Evolutionary conservation across 768 basidiomycete species (phyloP).

Genomic region (Termitomyces sp.): DNA sequence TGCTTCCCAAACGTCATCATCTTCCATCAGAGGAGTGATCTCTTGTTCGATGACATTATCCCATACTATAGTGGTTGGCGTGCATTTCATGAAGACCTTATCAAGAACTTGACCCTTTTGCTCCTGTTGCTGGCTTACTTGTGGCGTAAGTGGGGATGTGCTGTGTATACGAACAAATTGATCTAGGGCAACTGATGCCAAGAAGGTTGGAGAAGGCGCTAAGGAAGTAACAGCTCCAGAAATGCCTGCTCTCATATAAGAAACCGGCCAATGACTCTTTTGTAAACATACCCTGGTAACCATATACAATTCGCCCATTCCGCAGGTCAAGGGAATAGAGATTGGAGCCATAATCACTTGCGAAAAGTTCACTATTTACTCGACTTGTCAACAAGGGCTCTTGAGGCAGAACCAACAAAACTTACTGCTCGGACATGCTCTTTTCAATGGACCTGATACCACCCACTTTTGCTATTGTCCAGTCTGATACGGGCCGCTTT

Average conservation of each 20-base stretch:
- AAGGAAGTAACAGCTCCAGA: slow-evolving; percentile 70
- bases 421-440: slow-evolving; percentile 66
- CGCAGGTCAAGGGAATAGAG: slow-evolving; percentile 69
- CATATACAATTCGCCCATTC: slow-evolving; percentile 60
- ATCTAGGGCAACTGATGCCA: slow-evolving; percentile 68
- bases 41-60: slow-evolving; percentile 34
- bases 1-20: slow-evolving; percentile 67
- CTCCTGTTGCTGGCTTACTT: slow-evolving; percentile 50
- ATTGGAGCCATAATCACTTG: slow-evolving; percentile 64
- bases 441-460: slow-evolving; percentile 60
- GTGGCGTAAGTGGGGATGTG: slow-evolving; percentile 48
- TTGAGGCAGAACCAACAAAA: background rate
- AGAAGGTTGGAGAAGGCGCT: slow-evolving; percentile 48
- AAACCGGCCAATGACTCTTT: background rate
- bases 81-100: slow-evolving; percentile 60
- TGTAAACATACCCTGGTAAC: slow-evolving; percentile 57
- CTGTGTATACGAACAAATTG: slow-evolving; percentile 72
- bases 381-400: slow-evolving; percentile 8
- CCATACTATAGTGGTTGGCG: slow-evolving; percentile 66
- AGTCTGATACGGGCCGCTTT: slow-evolving; percentile 66
- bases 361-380: slow-evolving; percentile 59
- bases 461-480: slow-evolving; percentile 59
- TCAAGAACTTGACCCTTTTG: slow-evolving; percentile 60
- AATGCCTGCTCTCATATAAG: slow-evolving; percentile 45
- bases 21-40: slow-evolving; percentile 28